Conservation (phyloP, 2,329 filamentous ascomycete species). For the Cladosporium colombiae region DNA sequence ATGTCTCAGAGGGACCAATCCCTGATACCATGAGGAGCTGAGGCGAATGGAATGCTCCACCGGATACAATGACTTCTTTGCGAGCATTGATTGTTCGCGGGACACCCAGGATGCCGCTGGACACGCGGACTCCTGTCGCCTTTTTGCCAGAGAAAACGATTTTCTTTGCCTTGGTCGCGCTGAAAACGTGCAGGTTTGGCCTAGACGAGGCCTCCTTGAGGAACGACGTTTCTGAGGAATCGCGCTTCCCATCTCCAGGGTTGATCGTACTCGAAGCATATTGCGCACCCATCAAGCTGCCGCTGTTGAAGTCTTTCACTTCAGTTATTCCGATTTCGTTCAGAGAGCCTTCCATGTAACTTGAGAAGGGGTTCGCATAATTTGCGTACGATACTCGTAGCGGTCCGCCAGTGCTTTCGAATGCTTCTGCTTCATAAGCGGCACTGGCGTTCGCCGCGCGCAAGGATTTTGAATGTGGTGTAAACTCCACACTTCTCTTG, state of each 20-base stretch:
- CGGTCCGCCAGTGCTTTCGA: slow-evolving; percentile 28
- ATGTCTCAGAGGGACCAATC: slow-evolving; percentile 32
- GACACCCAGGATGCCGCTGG: slow-evolving; percentile 22
- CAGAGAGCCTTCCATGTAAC: slow-evolving; percentile 32
- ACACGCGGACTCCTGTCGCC: not conserved
- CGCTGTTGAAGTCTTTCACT: slow-evolving; percentile 34
- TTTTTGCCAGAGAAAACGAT: not conserved
- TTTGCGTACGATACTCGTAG: slow-evolving; percentile 37
- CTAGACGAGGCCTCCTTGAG: slow-evolving; percentile 29
- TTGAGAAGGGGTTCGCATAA: slow-evolving; percentile 31
- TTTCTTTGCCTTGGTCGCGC: slow-evolving; percentile 28
- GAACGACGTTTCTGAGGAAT: slow-evolving; percentile 30
- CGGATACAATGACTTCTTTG: slow-evolving; percentile 48
- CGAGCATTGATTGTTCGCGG: slow-evolving; percentile 33
- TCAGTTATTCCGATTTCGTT: slow-evolving; percentile 32
- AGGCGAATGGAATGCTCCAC: slow-evolving; percentile 46
- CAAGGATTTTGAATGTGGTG: slow-evolving; percentile 26
- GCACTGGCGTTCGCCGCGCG: slow-evolving; percentile 32
- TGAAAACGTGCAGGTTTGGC: slow-evolving; percentile 36
- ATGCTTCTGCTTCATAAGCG: slow-evolving; percentile 28
- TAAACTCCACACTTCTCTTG: slow-evolving; percentile 25
- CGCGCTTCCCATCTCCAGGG: not conserved
- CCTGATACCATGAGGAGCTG: slow-evolving; percentile 41
- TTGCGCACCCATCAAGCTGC: slow-evolving; percentile 25
- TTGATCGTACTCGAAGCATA: slow-evolving; percentile 22